These are phyloP conservation scores for Pichia californica DNA, from an alignment of 805 yeast genomes.

Conservation along the genomic window DNA sequence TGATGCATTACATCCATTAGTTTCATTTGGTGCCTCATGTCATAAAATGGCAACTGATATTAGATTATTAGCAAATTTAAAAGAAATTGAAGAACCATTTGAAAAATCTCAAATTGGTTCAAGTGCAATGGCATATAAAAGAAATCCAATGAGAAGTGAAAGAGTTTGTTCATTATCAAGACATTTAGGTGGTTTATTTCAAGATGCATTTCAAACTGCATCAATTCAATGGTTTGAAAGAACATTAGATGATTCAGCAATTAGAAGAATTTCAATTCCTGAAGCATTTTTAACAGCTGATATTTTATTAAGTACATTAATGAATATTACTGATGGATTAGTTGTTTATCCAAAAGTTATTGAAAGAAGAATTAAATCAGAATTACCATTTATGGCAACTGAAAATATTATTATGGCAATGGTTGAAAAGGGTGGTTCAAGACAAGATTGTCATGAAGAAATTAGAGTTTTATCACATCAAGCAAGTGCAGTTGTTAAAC, in stretches of 20 bases:
- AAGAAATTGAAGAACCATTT: conserved; percentile 97
- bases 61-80: conserved; percentile 90
- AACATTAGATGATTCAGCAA: conserved; percentile 96
- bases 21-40: conserved; percentile 92
- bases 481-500: conserved; percentile 95
- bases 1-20: conserved; percentile 85
- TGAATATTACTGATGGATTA: conserved; percentile 88
- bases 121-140: conserved; percentile 97
- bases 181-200: conserved; percentile 86
- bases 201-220: conserved; percentile 93
- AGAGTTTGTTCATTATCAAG: conserved; percentile 98
- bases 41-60: conserved; percentile 98
- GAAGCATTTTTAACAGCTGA: conserved; percentile 96
- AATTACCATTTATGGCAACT: conserved; percentile 98
- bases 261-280: conserved; percentile 93
- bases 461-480: conserved; percentile 95
- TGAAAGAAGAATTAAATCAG: conserved; percentile 90
- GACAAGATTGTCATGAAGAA: conserved; percentile 98
- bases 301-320: conserved; percentile 79
- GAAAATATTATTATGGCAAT: conserved; percentile 99
- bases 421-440: conserved; percentile 96
- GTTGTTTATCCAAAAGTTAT: conserved; percentile 99
- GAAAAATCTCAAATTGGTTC: conserved; percentile 99
- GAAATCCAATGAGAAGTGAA: conserved; percentile 99
- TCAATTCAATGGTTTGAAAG: conserved; percentile 99